Evolutionary conservation across 2,329 filamentous ascomycete species (phyloP), one percentile per base, ranked within the genome.

Genomic region (Calonectria henricotiae): DNA sequence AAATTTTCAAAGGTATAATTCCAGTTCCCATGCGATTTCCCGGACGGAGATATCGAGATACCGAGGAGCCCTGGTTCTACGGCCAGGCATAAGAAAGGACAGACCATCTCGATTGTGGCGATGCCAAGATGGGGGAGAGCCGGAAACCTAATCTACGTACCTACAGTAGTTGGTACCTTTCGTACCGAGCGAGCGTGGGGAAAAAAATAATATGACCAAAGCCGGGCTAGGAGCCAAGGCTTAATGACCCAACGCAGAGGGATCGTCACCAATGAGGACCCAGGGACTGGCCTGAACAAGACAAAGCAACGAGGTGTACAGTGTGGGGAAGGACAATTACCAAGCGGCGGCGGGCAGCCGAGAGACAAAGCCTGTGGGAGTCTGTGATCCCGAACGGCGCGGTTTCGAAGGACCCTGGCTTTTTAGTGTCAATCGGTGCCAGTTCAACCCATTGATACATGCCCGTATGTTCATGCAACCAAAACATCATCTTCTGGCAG

Each of bases 1-100:
- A 68, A 66, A 82, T 87, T 12, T 93, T 94, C 78, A 79, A 85
- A 35, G 85, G 82, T 11, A 82, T 81, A 8, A 81, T 93, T 37
- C 91, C 91, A 41, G 84, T 93, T 23, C 92, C 92, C 1, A 92
- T 94, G 84, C 78, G 85, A 76, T 82, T 86, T 71, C 92, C 92
- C 13, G 89, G 87, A 17, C 82, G 84, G 63, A 76, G 75, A 65
- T 91, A 90, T 77, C 82, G 78, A 15, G 82, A 74, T 73, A 73
- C 74, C 58, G 79, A 82, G 66, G 76, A 78, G 72, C 85, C 85
- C 25, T 87, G 85, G 85, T 85, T 86, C 69, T 86, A 82, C 67
- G 69, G 67, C 37, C 75, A 75, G 73, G 61, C 67, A 49, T 81
- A 75, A 79, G 62, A 37, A 66, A 68, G 58, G 71, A 71, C n/a